A percentile compares a stretch with the other conserved stretches of the same genome.
phyloP scores from a whole-genome alignment of 108 stramenopile species.

The Nitzschia sp. region DNA sequence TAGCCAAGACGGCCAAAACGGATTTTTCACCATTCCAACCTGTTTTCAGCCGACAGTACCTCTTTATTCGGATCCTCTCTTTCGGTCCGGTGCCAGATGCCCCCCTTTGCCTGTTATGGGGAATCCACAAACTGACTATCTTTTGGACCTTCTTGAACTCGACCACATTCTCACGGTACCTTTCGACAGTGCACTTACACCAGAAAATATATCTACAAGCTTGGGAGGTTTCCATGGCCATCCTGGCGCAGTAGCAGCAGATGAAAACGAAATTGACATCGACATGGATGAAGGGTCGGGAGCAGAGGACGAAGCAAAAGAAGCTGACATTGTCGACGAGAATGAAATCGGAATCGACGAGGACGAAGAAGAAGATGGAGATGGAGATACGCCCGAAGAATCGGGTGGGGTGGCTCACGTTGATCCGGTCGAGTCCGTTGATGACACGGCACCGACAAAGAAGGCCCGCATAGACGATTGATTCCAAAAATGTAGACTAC shows the following conservation, averaged over 20 bases:
- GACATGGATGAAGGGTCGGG: slow-evolving; percentile 32
- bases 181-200: slow-evolving; percentile 24
- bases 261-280: slow-evolving; percentile 60
- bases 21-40: slow-evolving; percentile 45
- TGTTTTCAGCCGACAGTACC: slow-evolving; percentile 69
- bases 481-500: no score
- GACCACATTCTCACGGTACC: slow-evolving; percentile 81
- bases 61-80: slow-evolving; percentile 21
- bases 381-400: not conserved
- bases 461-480: not conserved
- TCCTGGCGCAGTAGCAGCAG: not conserved
- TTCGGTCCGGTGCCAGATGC: not conserved
- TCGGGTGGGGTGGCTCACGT: no score
- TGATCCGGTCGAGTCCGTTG: not conserved
- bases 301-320: not conserved
- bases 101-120: slow-evolving; percentile 63
- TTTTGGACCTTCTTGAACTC: slow-evolving; percentile 74
- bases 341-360: slow-evolving; percentile 22
- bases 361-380: not conserved
- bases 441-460: not conserved
- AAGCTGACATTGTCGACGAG: slow-evolving; percentile 8
- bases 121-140: slow-evolving; percentile 92
- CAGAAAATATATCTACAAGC: not conserved
- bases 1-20: not conserved
- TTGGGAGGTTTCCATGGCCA: not conserved